A percentile compares a stretch with the other conserved stretches of the same genome.
Conservation (phyloP, 371 early-diverging fungal genomes). For the Mucor racemosus region DNA sequence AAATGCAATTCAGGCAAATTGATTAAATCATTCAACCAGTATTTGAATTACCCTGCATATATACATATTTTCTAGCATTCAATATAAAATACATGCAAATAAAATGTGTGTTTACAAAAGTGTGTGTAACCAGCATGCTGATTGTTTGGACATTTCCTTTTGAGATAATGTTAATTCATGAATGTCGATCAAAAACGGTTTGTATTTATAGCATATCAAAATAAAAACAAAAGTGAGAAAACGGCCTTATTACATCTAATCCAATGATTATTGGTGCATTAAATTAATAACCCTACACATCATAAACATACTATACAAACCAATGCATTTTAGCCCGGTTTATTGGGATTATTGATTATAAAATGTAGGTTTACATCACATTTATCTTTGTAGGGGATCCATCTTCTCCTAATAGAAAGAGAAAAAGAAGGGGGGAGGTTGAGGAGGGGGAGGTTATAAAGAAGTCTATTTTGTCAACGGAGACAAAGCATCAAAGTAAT, state of each 20-base stretch:
- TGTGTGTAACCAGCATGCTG: slow-evolving; percentile 6
- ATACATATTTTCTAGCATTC: neutral
- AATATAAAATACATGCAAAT: neutral
- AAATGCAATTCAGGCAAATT: slow-evolving; percentile 8
- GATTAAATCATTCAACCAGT: slow-evolving; percentile 5
- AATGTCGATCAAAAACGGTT: neutral
- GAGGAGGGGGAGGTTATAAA: neutral
- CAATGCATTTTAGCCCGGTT: neutral
- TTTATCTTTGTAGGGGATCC: neutral
- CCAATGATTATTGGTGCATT: neutral
- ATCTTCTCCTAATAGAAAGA: neutral
- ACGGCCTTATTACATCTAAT: neutral
- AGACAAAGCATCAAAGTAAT: neutral
- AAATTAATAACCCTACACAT: slow-evolving; percentile 2
- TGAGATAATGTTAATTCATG: neutral
- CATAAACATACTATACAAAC: neutral
- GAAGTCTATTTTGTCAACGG: slow-evolving; percentile 6
- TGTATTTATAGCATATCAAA: neutral
- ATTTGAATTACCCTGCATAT: slow-evolving; percentile 10
- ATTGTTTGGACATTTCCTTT: neutral
- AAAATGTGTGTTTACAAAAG: neutral
- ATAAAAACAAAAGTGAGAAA: neutral
- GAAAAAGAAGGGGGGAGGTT: neutral
- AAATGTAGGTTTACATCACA: neutral
- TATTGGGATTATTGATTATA: neutral